Conservation (phyloP, 768 basidiomycete species). For the Lyophyllum semitale region DNA sequence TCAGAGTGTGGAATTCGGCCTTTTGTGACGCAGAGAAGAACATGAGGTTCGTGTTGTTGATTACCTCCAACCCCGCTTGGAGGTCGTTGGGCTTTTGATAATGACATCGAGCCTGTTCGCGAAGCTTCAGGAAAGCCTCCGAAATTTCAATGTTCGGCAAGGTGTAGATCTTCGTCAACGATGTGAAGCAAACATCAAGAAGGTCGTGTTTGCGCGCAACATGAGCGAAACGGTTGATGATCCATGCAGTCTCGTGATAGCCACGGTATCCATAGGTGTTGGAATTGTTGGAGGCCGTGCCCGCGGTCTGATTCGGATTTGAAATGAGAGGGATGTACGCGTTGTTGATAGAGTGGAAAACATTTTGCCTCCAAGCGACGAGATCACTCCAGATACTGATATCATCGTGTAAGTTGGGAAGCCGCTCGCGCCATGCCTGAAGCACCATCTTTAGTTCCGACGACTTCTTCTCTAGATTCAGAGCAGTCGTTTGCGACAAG, state of each 20-base stretch:
- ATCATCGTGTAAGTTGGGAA: constrained; percentile 95
- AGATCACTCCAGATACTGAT: constrained; percentile 99
- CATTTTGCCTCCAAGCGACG: constrained; percentile 99
- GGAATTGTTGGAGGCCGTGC: constrained; percentile 54
- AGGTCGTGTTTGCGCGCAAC: constrained; percentile 97
- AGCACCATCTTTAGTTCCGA: constrained; percentile 95
- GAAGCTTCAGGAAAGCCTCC: constrained; percentile 97
- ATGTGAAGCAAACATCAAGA: constrained; percentile 92
- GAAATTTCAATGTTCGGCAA: constrained; percentile 99
- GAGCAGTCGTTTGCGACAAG: constrained; percentile 79
- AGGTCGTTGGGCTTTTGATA: constrained; percentile 95
- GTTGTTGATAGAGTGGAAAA: constrained; percentile 96
- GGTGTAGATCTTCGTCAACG: constrained; percentile 96
- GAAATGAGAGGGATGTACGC: constrained; percentile 90
- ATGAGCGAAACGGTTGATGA: constrained; percentile 99
- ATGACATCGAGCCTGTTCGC: constrained; percentile 97
- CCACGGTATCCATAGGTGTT: constrained; percentile 93
- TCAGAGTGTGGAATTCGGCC: constrained; percentile 97
- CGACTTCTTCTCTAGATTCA: constrained; percentile 93
- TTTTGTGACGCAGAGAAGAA: constrained; percentile 96
- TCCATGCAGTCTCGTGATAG: constrained; percentile 99
- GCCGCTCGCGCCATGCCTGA: constrained; percentile 94
- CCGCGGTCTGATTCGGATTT: constrained; percentile 51
- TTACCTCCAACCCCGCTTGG: constrained; percentile 93
- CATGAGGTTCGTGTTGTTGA: constrained; percentile 99